Percentiles rank a stretch among this genome's conserved stretches.
Conservation (phyloP, 441 rosid species). For the Croton laevigatus region DNA sequence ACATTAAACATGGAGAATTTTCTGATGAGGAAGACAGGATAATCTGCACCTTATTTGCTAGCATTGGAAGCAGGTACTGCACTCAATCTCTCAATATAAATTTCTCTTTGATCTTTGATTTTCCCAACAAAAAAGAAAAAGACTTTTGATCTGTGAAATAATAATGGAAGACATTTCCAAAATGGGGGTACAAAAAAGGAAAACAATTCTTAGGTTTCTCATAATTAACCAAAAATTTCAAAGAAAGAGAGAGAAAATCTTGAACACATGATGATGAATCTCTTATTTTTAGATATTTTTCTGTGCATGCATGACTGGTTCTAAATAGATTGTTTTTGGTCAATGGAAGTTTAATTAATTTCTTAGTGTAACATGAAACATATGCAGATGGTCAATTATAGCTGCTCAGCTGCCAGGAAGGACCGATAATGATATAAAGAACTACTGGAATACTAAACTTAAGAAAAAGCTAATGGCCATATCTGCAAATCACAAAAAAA, state of each 20-base stretch:
- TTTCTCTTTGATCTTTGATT: background rate
- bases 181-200: constrained; percentile 17
- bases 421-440: constrained; percentile 37
- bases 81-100: background rate
- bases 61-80: constrained; percentile 60
- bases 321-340: constrained; percentile 19
- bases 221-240: background rate
- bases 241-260: background rate
- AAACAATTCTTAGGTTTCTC: background rate
- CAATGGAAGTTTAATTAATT: background rate
- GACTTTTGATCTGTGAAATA: background rate
- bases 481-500: constrained; percentile 27
- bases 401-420: constrained; percentile 41
- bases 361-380: constrained; percentile 20
- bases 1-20: constrained; percentile 64
- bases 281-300: constrained; percentile 23
- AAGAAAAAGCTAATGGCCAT: constrained; percentile 47
- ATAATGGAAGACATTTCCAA: constrained; percentile 13
- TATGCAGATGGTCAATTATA: constrained; percentile 42
- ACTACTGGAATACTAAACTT: constrained; percentile 36
- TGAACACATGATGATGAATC: constrained; percentile 24
- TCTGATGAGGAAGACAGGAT: constrained; percentile 55
- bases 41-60: constrained; percentile 48
- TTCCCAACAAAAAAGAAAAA: too few species aligned
- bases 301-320: constrained; percentile 36